Conservation (phyloP, 257 asterid genomes). For the Ligustrum vulgare region DNA sequence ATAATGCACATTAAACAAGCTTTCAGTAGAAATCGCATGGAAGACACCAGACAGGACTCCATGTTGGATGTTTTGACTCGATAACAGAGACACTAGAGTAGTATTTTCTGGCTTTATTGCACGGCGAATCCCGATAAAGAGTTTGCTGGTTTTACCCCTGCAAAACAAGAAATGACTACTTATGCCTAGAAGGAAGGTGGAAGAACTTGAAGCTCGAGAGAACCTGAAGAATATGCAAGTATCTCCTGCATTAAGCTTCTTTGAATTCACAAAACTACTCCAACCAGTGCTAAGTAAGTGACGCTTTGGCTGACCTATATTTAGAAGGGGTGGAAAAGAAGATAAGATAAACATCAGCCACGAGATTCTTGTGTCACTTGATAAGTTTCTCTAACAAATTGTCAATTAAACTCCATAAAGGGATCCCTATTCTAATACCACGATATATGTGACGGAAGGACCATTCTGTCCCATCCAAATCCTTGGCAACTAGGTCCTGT, state of each 20-base stretch:
- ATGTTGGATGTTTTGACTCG: constrained; percentile 15
- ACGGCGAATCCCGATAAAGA: constrained; percentile 11
- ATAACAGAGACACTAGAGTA: constrained; percentile 9
- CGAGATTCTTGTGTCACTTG: not conserved
- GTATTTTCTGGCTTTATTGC: not conserved
- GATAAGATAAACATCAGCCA: not conserved
- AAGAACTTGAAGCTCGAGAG: not conserved
- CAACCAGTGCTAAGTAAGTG: constrained; percentile 7
- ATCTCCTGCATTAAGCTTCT: constrained; percentile 23
- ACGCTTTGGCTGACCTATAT: not conserved
- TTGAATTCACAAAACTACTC: constrained; percentile 18
- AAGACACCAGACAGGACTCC: constrained; percentile 19
- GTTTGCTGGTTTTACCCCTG: constrained; percentile 14
- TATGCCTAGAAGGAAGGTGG: not conserved
- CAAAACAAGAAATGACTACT: not conserved
- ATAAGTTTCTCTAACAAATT: not conserved
- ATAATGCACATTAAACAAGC: constrained; percentile 16
- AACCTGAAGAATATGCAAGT: constrained; percentile 11
- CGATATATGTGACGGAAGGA: constrained; percentile 18
- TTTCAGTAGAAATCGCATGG: constrained; percentile 16
- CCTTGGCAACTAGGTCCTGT: constrained; percentile 20
- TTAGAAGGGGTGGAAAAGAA: not conserved
- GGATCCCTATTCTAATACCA: not conserved
- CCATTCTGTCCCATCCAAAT: constrained; percentile 21
- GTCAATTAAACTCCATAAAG: not conserved